These are phyloP conservation scores for Aspergillus funiculosus DNA, from an alignment of 495 filamentous ascomycete genomes.

Conservation along the genomic window DNA sequence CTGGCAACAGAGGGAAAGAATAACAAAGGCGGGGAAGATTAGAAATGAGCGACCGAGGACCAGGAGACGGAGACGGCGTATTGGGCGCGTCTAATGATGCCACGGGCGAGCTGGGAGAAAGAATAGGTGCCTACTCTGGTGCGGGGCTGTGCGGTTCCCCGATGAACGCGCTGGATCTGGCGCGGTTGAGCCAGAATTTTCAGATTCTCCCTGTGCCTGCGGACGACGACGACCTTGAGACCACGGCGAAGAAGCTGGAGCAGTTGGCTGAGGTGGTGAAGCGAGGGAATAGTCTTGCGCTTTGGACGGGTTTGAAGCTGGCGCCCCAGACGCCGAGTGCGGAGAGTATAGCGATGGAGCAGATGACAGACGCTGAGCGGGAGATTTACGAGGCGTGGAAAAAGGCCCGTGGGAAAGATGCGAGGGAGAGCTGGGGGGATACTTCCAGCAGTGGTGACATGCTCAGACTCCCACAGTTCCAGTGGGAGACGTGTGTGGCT, in stretches of 20 bases:
- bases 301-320: constrained; percentile 17
- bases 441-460: too few relatives aligned
- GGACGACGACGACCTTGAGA: constrained; percentile 22
- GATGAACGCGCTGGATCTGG: constrained; percentile 2
- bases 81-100: too few relatives aligned
- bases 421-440: neutral
- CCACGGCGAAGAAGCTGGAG: constrained; percentile 20
- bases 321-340: constrained; percentile 3
- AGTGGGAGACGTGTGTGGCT: constrained; percentile 20
- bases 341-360: constrained; percentile 19
- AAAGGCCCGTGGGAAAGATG: neutral
- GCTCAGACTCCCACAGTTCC: constrained; percentile 13
- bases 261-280: constrained; percentile 18
- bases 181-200: neutral
- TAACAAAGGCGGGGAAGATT: too few relatives aligned
- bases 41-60: too few relatives aligned
- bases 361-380: constrained; percentile 18
- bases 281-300: constrained; percentile 19
- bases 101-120: too few relatives aligned
- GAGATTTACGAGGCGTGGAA: constrained; percentile 25
- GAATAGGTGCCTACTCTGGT: too few relatives aligned
- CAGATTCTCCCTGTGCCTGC: constrained; percentile 20
- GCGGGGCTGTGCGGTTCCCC: too few relatives aligned
- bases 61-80: too few relatives aligned
- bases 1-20: too few relatives aligned